Evolutionary conservation across 2,329 filamentous ascomycete genomes (phyloP).

Genomic region (Calonectria crousiana): DNA sequence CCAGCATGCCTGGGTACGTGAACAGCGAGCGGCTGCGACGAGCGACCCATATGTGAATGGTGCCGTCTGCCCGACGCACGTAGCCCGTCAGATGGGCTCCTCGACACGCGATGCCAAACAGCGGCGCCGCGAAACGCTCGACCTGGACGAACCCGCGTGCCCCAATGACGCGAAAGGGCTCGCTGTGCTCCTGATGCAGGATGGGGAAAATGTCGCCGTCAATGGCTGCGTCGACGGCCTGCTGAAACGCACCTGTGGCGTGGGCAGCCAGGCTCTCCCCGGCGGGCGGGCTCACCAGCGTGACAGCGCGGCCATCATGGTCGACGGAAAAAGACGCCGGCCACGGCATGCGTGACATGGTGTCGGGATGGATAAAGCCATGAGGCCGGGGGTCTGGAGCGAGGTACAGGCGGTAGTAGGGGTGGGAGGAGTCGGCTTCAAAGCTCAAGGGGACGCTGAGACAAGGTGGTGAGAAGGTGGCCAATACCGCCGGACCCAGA

Average conservation of each 20-base stretch:
- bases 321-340: slow-evolving; percentile 53
- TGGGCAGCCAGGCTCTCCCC: slow-evolving; percentile 42
- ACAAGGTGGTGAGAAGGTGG: background rate
- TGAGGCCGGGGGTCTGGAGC: slow-evolving; percentile 59
- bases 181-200: slow-evolving; percentile 55
- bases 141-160: slow-evolving; percentile 56
- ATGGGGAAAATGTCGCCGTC: slow-evolving; percentile 52
- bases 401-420: slow-evolving; percentile 61
- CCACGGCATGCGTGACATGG: slow-evolving; percentile 61
- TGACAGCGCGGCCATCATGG: slow-evolving; percentile 48
- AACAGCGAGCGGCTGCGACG: slow-evolving; percentile 73
- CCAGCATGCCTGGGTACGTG: slow-evolving; percentile 80
- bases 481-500: background rate
- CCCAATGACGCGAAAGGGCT: slow-evolving; percentile 56
- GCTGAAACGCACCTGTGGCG: slow-evolving; percentile 55
- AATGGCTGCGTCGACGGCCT: slow-evolving; percentile 54
- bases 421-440: slow-evolving; percentile 47
- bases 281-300: slow-evolving; percentile 43
- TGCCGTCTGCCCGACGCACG: slow-evolving; percentile 51
- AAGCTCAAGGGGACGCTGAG: slow-evolving; percentile 62
- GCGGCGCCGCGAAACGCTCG: slow-evolving; percentile 71
- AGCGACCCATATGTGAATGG: slow-evolving; percentile 78
- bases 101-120: slow-evolving; percentile 77
- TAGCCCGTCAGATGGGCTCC: slow-evolving; percentile 77
- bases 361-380: slow-evolving; percentile 62